phyloP scores from a whole-genome alignment of 805 yeast genomes.

The Torulaspora gathmanii region DNA sequence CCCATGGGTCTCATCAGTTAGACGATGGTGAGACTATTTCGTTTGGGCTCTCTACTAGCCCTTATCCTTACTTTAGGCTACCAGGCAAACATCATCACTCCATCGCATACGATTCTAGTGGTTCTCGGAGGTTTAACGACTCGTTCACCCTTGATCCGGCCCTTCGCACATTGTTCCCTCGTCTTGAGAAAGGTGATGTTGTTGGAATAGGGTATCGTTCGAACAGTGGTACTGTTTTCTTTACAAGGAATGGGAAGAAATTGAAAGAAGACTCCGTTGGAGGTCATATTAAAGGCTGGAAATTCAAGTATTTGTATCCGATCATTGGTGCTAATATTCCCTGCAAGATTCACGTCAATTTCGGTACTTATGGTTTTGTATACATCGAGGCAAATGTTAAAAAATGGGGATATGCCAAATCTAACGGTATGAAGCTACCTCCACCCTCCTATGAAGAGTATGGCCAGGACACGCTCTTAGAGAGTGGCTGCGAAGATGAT shows the following conservation, averaged over 20 bases:
- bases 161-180: constrained; percentile 54
- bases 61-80: constrained; percentile 88
- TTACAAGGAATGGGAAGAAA: constrained; percentile 91
- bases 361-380: constrained; percentile 88
- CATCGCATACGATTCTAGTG: constrained; percentile 81
- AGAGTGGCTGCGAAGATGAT: constrained; percentile 54
- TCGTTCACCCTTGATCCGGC: constrained; percentile 51
- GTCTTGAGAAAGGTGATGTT: constrained; percentile 76
- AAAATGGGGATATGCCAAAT: constrained; percentile 93
- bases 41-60: constrained; percentile 77
- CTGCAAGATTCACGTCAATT: constrained; percentile 78
- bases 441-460: constrained; percentile 89
- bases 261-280: constrained; percentile 76
- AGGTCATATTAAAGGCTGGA: constrained; percentile 71
- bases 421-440: constrained; percentile 82
- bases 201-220: constrained; percentile 87
- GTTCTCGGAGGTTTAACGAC: constrained; percentile 72
- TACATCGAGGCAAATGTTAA: constrained; percentile 89
- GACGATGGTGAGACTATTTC: constrained; percentile 50
- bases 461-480: constrained; percentile 71
- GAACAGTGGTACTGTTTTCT: constrained; percentile 79
- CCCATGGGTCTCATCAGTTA: constrained; percentile 12
- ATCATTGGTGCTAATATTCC: constrained; percentile 79
- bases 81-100: constrained; percentile 91
- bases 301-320: constrained; percentile 71